Base-by-base conservation (phyloP, 805 yeast species). In the Myxozyma melibiosi region DNA sequence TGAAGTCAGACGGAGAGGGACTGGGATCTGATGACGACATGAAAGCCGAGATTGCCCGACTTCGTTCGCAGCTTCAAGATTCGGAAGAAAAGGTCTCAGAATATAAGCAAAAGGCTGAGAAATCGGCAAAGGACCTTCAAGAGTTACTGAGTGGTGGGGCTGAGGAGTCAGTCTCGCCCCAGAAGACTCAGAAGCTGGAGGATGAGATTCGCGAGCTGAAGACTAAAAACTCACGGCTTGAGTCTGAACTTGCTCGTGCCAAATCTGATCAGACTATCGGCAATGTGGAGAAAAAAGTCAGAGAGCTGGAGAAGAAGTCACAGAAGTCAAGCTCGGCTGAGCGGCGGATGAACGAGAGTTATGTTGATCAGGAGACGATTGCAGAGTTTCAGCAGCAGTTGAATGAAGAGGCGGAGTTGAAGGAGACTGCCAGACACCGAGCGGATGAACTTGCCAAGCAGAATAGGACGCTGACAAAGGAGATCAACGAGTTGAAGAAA, bases 401-500 rank as follows among this genome's bases (percentile, higher is more conserved):
- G 2, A 46, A 52, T 14, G 54, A 48, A 16, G 63, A 60, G 41
- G 55, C 58, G 11, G 54, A 49, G 27, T 33, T 55, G 16, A 55
- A 55, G n/a, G 52, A 46, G 24, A 37, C 24, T 7, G 61, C 63
- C 4, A 43, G 57, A 38, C 42, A 40, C 30, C n/a, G 39, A 16
- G 58, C 62, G 5, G 63, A 57, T n/a, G 41, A 18, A 18, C 33
- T 58, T 8, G n/a, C 53, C 4, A 57, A 43, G 35, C 40, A 48
- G 48, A 57, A 56, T 37, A 24, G 38, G 2, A 28, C 22, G n/a
- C 49, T 55, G 16, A 40, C 37, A 16, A 45, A 33, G 18, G 39
- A 48, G 43, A 24, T 46, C 11, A 31, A 44, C 7, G 47, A 35
- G 14, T 24, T 51, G 13, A 37, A 47, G 20, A 57, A 43, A 24